A percentile compares a stretch with the other conserved stretches of the same genome.
phyloP scores from a whole-genome alignment of 1,139 yeast species.

The Pneumocystis canis region DNA sequence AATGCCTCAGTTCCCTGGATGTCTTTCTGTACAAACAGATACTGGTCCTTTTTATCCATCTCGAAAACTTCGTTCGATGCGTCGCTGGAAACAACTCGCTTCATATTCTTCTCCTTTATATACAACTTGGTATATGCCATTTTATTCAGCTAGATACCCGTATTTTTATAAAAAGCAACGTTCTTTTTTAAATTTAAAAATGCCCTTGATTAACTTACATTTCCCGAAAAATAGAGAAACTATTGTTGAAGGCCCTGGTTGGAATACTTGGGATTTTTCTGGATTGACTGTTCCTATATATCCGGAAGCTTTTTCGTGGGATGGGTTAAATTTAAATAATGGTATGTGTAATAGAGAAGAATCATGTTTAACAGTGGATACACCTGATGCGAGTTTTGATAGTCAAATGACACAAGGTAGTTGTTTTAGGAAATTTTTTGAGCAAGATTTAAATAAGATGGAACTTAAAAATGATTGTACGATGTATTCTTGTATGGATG shows the following conservation, averaged over 20 bases:
- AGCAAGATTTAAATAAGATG: background rate
- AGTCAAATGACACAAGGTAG: background rate
- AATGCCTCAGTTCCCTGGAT: background rate
- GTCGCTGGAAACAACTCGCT: background rate
- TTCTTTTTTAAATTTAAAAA: background rate
- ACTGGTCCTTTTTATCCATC: background rate
- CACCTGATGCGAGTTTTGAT: background rate
- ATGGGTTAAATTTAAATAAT: background rate
- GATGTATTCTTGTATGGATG: background rate
- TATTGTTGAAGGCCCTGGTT: background rate
- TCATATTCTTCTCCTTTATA: background rate
- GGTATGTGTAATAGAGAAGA: background rate
- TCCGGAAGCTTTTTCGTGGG: background rate
- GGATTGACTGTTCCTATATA: background rate
- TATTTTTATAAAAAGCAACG: background rate
- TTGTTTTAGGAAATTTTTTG: background rate
- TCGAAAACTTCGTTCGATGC: background rate
- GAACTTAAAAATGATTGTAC: background rate
- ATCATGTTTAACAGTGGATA: background rate
- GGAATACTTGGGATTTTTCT: background rate
- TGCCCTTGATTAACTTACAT: background rate
- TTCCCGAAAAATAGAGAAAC: background rate
- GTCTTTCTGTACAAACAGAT: background rate
- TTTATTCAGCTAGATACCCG: background rate
- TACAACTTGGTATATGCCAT: background rate